These are phyloP conservation scores for Cladorrhinum sp. DNA, from an alignment of 2,329 filamentous ascomycete species.

Conservation along the genomic window DNA sequence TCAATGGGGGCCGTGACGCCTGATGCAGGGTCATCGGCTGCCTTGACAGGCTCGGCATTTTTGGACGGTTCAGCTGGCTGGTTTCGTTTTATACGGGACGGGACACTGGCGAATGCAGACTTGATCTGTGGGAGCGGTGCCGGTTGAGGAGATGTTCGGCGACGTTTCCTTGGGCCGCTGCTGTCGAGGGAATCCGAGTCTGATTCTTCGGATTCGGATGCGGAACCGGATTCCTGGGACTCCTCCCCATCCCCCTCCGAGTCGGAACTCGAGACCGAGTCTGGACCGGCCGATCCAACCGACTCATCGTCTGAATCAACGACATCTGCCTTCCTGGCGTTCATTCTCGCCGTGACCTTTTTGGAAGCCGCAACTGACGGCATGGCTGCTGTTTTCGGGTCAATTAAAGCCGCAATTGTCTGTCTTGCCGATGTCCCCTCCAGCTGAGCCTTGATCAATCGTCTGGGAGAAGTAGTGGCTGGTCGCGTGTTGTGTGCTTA, in stretches of 20 bases:
- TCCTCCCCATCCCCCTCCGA: not conserved
- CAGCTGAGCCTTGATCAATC: not conserved
- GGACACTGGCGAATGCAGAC: conserved; percentile 44
- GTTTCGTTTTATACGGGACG: conserved; percentile 49
- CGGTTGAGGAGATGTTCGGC: conserved; percentile 35
- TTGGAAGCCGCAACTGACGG: conserved; percentile 15
- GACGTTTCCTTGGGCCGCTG: conserved; percentile 44
- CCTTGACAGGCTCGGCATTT: conserved; percentile 5
- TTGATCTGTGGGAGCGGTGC: conserved; percentile 26
- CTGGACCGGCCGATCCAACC: conserved; percentile 5
- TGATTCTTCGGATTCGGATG: conserved; percentile 10
- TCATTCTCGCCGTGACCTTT: conserved; percentile 3
- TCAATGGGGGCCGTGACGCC: conserved; percentile 51
- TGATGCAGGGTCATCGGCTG: conserved; percentile 11
- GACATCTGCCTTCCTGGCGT: not conserved
- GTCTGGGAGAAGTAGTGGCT: not conserved
- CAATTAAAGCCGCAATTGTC: not conserved
- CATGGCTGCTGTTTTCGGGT: conserved; percentile 8
- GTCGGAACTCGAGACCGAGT: conserved; percentile 18
- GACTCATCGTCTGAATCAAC: conserved; percentile 11
- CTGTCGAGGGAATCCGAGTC: conserved; percentile 35
- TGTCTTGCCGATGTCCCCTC: not conserved
- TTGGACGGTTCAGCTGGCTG: conserved; percentile 26
- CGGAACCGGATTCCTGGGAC: not conserved
- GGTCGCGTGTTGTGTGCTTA: not conserved